Conservation (phyloP, 805 yeast species). For the Saccharomycopsis sp. region DNA sequence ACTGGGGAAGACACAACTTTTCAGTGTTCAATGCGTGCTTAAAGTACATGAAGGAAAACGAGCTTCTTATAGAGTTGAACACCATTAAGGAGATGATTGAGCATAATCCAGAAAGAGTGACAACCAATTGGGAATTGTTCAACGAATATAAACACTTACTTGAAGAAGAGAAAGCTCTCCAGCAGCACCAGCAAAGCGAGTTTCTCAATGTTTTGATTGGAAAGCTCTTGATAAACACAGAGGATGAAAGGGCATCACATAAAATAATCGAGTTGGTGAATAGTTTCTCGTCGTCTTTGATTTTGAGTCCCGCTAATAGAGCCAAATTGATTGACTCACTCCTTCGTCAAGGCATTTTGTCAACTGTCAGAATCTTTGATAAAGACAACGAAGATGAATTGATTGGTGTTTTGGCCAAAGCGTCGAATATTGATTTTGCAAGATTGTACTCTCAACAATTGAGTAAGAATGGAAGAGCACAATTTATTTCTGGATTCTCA, state of each 20-base stretch:
- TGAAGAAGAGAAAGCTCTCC: not conserved
- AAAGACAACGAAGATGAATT: not conserved
- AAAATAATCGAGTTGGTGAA: not conserved
- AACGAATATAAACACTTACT: slow-evolving; percentile 6
- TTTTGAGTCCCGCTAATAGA: not conserved
- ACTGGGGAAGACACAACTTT: not conserved
- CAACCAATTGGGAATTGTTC: slow-evolving; percentile 30
- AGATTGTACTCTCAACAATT: not conserved
- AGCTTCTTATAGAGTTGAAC: not conserved
- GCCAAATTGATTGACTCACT: not conserved
- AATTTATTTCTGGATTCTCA: not conserved
- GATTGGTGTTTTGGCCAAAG: not conserved
- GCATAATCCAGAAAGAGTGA: slow-evolving; percentile 33
- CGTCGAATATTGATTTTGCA: not conserved
- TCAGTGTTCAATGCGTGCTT: not conserved
- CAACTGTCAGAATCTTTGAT: not conserved
- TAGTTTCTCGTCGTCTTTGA: not conserved
- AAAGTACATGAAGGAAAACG: not conserved
- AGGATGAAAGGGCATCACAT: not conserved
- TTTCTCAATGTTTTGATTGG: not conserved
- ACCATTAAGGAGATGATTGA: slow-evolving; percentile 24
- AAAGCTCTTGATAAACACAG: not conserved
- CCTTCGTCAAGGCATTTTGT: not conserved
- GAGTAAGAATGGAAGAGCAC: not conserved
- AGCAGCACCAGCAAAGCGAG: not conserved